Percentiles rank a stretch among this genome's conserved stretches.
Evolutionary conservation across 2,329 filamentous ascomycete genomes (phyloP).

Genomic region (Tolypocladium pustulatum): DNA sequence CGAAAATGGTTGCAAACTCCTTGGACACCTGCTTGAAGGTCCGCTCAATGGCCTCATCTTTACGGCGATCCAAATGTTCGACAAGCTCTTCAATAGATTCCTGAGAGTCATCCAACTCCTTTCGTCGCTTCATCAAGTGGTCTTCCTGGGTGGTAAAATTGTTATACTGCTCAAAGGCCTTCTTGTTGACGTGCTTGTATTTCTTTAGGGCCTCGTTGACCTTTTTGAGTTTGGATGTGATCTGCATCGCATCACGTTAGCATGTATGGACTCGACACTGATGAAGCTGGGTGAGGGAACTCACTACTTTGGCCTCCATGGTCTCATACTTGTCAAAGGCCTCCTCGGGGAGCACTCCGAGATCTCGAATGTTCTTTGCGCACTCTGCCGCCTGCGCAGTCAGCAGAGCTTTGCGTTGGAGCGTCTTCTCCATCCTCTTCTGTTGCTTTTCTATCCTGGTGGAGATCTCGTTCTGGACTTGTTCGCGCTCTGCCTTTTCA

Average conservation of each 20-base stretch:
- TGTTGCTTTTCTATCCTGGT: slow-evolving; percentile 74
- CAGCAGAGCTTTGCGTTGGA: slow-evolving; percentile 76
- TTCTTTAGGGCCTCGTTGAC: slow-evolving; percentile 91
- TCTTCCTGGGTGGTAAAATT: slow-evolving; percentile 92
- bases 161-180: slow-evolving; percentile 98
- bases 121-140: slow-evolving; percentile 69
- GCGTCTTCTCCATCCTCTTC: slow-evolving; percentile 82
- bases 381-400: slow-evolving; percentile 70
- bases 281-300: slow-evolving; percentile 12
- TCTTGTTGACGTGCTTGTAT: slow-evolving; percentile 97
- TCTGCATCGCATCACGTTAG: slow-evolving; percentile 29
- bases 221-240: slow-evolving; percentile 66
- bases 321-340: slow-evolving; percentile 85
- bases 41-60: slow-evolving; percentile 95
- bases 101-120: slow-evolving; percentile 80
- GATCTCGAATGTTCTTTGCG: slow-evolving; percentile 78
- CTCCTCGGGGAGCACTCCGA: slow-evolving; percentile 88
- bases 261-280: background rate
- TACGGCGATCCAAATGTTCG: slow-evolving; percentile 82
- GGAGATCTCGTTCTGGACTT: slow-evolving; percentile 65
- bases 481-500: slow-evolving; percentile 53
- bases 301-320: slow-evolving; percentile 66
- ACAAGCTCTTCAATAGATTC: slow-evolving; percentile 87
- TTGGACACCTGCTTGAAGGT: slow-evolving; percentile 97
- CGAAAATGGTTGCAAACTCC: slow-evolving; percentile 88